phyloP scores from a whole-genome alignment of 73 alveolate genomes.

The Paramecium primaurelia region DNA sequence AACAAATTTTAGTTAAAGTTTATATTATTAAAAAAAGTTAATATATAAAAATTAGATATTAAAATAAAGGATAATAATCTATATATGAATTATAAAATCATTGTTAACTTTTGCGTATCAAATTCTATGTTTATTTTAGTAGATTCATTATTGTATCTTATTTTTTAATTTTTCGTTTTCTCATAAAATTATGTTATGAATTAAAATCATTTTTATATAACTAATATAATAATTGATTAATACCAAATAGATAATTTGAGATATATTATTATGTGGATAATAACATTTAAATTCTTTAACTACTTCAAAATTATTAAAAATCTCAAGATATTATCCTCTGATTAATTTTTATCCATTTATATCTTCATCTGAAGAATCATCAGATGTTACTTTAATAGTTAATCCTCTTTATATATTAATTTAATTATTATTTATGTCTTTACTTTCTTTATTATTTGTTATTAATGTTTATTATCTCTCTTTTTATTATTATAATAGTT shows the following conservation, averaged over 20 bases:
- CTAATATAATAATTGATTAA: background rate
- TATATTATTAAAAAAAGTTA: no score
- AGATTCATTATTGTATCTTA: background rate
- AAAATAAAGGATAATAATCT: no score
- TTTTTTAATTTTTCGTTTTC: background rate
- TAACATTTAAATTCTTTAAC: background rate
- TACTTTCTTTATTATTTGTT: background rate
- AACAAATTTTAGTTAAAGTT: no score
- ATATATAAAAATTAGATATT: no score
- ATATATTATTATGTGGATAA: background rate
- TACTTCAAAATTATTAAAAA: background rate
- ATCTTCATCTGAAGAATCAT: background rate
- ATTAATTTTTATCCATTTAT: background rate
- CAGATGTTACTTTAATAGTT: background rate
- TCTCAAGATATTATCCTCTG: background rate
- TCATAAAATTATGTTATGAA: background rate
- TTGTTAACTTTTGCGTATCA: background rate
- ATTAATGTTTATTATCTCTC: background rate
- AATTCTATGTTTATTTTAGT: background rate
- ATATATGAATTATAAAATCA: background rate
- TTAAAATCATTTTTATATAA: background rate
- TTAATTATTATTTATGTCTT: background rate
- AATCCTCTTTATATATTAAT: background rate
- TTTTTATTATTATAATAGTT: background rate
- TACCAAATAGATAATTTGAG: background rate